Base-by-base conservation (phyloP, 805 yeast species). In the Saccharomyces jurei region DNA sequence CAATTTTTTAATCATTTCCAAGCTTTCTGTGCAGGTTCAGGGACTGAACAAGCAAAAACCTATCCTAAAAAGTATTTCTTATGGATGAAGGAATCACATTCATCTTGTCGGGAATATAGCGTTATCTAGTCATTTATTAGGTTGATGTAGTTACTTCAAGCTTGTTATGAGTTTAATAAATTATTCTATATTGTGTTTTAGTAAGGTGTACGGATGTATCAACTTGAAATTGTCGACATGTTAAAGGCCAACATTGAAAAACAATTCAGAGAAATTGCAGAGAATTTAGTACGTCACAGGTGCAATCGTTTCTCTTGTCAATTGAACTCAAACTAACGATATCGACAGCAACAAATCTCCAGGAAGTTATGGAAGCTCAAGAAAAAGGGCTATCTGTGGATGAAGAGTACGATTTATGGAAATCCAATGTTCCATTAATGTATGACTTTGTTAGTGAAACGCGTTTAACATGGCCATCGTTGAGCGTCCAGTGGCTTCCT, bases 371-470 rank as follows among this genome's bases (percentile, higher is more conserved):
- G 44, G 44, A 36, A 36, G 8, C 8, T 17, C 44, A 36, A 17
- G 67, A 66, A 28, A 59, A 61, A 50, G 70, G 68, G 31, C 49
- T 71, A 4, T 58, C 77, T 0, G 59, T 72, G 13, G 74, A 75
- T 17, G 77, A 75, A 60, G 95, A 87, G 66, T 87, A 87, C 65
- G 82, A 84, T 56, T 68, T 87, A 58, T 87, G 96, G 96, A 77
- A 88, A 56, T 81, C 86, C 63, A 87, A 86, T 63, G 87, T 91
- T 59, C 84, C 87, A 11, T 82, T 77, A 61, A 86, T 87, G 94
- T 87, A 87, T 60, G 90, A 87, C 62, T 87, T 84, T 65, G 89
- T 87, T 31, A 81, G 86, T 50, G 94, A 87, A 64, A 85, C 92
- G 0, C 88, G 86, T 2, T 71, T 87, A 48, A 80, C 84, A 11